phyloP scores from a whole-genome alignment of 495 filamentous ascomycete species.

The Neurospora sp. region DNA sequence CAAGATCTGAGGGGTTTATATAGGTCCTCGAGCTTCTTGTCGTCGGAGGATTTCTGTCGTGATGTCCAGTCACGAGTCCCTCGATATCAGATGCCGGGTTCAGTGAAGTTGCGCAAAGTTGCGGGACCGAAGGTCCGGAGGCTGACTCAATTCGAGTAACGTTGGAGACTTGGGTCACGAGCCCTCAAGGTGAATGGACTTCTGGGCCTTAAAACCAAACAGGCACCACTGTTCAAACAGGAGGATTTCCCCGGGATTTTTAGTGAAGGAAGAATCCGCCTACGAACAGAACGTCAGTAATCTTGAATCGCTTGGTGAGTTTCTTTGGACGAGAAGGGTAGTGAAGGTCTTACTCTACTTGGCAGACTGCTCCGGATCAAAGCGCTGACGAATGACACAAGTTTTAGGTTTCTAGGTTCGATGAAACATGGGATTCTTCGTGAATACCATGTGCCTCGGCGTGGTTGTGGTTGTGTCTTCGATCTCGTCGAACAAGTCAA shows the following conservation, averaged over 20 bases:
- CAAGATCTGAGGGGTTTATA: background rate
- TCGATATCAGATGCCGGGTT: background rate
- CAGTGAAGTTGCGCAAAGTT: background rate
- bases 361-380: background rate
- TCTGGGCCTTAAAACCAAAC: background rate
- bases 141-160: background rate
- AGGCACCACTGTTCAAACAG: background rate
- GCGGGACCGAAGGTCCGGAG: background rate
- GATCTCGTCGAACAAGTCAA: background rate
- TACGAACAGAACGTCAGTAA: background rate
- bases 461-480: background rate
- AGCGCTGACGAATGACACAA: background rate
- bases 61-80: background rate
- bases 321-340: background rate
- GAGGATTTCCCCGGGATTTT: background rate
- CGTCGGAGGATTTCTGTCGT: background rate
- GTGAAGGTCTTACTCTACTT: background rate
- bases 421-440: background rate
- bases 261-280: background rate
- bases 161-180: background rate
- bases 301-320: background rate
- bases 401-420: background rate
- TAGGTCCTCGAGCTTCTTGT: background rate
- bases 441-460: background rate
- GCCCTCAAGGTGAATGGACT: background rate